Base-by-base conservation (phyloP, 1,139 yeast genomes). In the Protomyces arabidopsidicola region DNA sequence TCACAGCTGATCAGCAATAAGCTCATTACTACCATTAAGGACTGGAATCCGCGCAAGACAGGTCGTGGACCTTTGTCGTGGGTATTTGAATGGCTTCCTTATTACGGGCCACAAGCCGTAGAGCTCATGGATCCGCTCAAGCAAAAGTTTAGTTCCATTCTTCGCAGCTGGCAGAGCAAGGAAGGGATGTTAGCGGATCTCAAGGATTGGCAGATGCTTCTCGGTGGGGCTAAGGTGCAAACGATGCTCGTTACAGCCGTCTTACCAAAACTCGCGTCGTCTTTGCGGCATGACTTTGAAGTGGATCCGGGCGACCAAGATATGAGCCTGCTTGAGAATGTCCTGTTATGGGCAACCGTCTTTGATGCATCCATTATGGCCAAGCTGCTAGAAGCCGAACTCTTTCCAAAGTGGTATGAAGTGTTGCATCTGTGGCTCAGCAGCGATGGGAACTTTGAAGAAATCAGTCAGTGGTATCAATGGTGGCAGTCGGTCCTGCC, bases 71-170 rank as follows among this genome's bases (percentile, higher is more conserved):
- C 67, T 3, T 63, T 66, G 10, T 64, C 68, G 6, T 80, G 82
- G 82, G 68, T 80, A 1, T 73, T 77, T 64, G 83, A 81, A 24
- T 81, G 83, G 83, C 66, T 80, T 45, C 75, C 77, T n/a, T 74
- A 71, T 59, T 64, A 75, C 16, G 69, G 68, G n/a, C 71, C 53
- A 3, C 63, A 65, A 39, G 65, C 71, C 2, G 71, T 70, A 3
- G 66, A 63, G n/a, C 63, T 79, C 1, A 61, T 73, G 22, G 67
- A 66, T 1, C 70, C 66, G 2, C 72, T 80, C 20, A 65, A 71
- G 35, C 56, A 63, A 0, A 77, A 77, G 57, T 77, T 80, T 60
- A 67, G 67, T 1, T 57, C 68, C 0, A 68, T 75, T n/a, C 67
- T 79, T 48, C 66, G 70, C 1, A 65, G 63, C 5, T 80, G 82